These are phyloP conservation scores for Stropharia rugosoannulata DNA, from an alignment of 768 basidiomycete species.

Conservation along the genomic window DNA sequence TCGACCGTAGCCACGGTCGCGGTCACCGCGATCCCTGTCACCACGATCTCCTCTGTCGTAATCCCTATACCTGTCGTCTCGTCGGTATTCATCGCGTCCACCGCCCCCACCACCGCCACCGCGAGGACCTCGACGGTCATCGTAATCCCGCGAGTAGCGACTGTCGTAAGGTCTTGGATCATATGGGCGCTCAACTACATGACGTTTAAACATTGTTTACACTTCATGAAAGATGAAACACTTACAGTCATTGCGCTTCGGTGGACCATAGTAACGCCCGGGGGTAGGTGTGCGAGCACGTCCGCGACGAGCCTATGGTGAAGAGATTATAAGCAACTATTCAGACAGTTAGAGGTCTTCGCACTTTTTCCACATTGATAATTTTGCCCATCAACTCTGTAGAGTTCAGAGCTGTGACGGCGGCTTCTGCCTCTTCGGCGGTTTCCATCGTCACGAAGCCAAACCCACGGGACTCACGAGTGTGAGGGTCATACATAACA, in stretches of 20 bases:
- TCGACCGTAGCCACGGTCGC: constrained; percentile 33
- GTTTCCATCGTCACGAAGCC: constrained; percentile 82
- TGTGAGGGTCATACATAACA: constrained; percentile 72
- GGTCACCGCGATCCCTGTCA: constrained; percentile 31
- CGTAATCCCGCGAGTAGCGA: constrained; percentile 72
- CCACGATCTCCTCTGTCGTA: constrained; percentile 39
- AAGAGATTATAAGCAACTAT: constrained; percentile 5
- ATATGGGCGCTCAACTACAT: constrained; percentile 78
- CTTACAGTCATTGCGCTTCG: constrained; percentile 73
- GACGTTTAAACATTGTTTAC: constrained; percentile 7
- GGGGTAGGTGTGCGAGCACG: constrained; percentile 92
- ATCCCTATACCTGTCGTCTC: constrained; percentile 47
- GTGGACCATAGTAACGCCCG: constrained; percentile 91
- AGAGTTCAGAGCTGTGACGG: constrained; percentile 78
- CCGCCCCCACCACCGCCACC: constrained; percentile 21
- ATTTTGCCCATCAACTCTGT: constrained; percentile 87
- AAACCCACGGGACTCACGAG: constrained; percentile 64
- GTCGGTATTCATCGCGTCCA: constrained; percentile 45
- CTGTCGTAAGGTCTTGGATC: constrained; percentile 91
- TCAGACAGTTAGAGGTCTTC: constrained; percentile 3
- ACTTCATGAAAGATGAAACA: constrained; percentile 7
- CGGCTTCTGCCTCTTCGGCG: constrained; percentile 87
- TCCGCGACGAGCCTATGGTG: constrained; percentile 82
- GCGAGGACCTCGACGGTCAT: constrained; percentile 46
- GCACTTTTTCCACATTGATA: constrained; percentile 86